Percentiles rank a stretch among this genome's conserved stretches.
These are phyloP conservation scores for Conringia planisiliqua DNA, from an alignment of 345 rosid species.

Conservation along the genomic window DNA sequence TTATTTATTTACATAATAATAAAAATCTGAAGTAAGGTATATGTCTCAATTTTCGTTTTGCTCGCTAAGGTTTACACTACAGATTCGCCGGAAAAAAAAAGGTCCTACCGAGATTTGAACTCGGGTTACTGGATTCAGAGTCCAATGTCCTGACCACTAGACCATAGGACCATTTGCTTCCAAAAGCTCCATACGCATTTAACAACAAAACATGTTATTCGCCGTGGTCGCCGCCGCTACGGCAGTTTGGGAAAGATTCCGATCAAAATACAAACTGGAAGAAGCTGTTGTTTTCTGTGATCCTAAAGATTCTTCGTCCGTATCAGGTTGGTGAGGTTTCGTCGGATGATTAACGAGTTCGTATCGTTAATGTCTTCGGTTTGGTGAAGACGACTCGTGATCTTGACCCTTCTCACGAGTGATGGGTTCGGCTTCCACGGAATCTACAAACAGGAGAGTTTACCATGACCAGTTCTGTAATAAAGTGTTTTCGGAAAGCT, in stretches of 20 bases:
- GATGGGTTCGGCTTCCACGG: neutral
- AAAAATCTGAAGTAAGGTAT: too few relatives aligned
- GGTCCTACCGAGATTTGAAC: slow-evolving; percentile 97
- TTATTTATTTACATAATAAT: too few relatives aligned
- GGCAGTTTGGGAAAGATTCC: neutral
- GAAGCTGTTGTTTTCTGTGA: neutral
- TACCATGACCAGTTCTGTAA: neutral
- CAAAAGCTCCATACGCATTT: neutral
- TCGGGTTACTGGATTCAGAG: slow-evolving; percentile 98
- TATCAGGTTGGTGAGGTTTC: neutral
- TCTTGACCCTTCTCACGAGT: neutral
- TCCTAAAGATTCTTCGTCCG: neutral
- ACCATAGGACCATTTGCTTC: slow-evolving; percentile 30
- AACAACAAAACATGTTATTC: neutral
- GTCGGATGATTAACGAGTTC: neutral
- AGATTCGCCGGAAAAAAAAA: slow-evolving; percentile 25
- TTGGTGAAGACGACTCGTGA: neutral
- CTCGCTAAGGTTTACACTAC: neutral
- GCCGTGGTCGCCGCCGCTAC: neutral
- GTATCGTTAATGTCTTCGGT: neutral
- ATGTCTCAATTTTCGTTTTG: too few relatives aligned
- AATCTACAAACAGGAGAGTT: neutral
- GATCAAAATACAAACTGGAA: neutral
- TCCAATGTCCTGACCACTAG: slow-evolving; percentile 97
- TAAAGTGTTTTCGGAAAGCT: neutral